These are phyloP conservation scores for Pelargonium cotyledonis DNA, from an alignment of 441 rosid species.

Conservation along the genomic window DNA sequence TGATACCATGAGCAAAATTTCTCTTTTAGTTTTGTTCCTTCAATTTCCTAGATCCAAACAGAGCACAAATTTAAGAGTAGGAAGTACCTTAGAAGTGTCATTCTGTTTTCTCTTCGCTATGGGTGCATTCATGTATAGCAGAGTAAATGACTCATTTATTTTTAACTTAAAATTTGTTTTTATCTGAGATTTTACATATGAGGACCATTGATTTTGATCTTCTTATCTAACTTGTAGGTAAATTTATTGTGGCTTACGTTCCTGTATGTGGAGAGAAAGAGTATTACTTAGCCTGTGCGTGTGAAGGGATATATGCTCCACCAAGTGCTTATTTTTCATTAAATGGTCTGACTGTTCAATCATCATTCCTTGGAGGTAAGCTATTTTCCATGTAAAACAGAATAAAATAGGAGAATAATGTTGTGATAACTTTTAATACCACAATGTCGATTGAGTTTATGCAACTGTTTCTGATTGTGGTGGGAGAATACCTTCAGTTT, in stretches of 20 bases:
- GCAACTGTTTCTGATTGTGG: neutral
- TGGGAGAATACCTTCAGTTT: neutral
- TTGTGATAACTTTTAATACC: neutral
- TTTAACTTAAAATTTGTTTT: neutral
- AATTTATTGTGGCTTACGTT: slow-evolving; percentile 67
- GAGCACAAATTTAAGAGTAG: neutral
- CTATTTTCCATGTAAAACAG: slow-evolving; percentile 4
- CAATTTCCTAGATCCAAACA: neutral
- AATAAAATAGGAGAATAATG: neutral
- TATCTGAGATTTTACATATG: neutral
- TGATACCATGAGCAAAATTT: neutral
- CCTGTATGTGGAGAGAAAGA: slow-evolving; percentile 80
- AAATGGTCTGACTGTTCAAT: slow-evolving; percentile 89
- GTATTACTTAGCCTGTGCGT: slow-evolving; percentile 83
- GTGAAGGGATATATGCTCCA: slow-evolving; percentile 83
- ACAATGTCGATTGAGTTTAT: neutral
- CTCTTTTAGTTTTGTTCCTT: neutral
- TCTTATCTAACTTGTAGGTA: slow-evolving; percentile 45
- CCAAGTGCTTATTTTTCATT: slow-evolving; percentile 90
- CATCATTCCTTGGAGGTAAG: slow-evolving; percentile 82
- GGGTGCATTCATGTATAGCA: neutral
- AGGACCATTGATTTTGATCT: slow-evolving; percentile 10
- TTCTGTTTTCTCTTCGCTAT: neutral
- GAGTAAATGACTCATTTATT: neutral
- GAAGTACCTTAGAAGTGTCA: neutral